These are phyloP conservation scores for Pyricularia sp. DNA, from an alignment of 2,329 filamentous ascomycete genomes.

Conservation along the genomic window DNA sequence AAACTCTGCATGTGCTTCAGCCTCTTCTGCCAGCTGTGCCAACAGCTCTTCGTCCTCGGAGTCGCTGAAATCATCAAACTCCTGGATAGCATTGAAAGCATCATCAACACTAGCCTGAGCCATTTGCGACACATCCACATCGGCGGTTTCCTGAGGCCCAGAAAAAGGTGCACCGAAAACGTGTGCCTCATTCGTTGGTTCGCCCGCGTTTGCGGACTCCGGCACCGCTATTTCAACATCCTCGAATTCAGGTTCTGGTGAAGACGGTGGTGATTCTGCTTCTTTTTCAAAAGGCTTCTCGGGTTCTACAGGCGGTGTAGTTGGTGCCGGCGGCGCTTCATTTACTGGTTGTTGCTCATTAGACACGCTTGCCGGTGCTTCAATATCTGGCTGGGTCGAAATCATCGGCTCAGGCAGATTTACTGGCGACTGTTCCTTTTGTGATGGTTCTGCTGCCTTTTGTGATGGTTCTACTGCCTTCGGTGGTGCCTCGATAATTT, in stretches of 20 bases:
- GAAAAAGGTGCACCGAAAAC: constrained; percentile 6
- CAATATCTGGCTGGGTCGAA: not conserved
- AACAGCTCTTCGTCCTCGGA: constrained; percentile 88
- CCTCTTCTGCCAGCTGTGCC: constrained; percentile 77
- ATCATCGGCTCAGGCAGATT: not conserved
- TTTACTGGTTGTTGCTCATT: not conserved
- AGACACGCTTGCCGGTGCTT: not conserved
- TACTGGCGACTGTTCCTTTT: not conserved
- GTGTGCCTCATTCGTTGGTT: constrained; percentile 3
- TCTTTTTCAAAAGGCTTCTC: not conserved
- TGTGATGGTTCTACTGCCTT: constrained; percentile 11
- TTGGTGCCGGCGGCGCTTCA: not conserved
- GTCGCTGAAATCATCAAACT: constrained; percentile 70
- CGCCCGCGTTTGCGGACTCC: not conserved
- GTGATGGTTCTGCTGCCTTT: constrained; percentile 11
- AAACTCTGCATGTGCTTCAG: constrained; percentile 89
- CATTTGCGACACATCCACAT: constrained; percentile 7
- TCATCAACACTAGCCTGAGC: constrained; percentile 7
- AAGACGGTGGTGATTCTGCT: constrained; percentile 10
- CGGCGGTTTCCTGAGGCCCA: constrained; percentile 9
- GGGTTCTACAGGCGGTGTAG: not conserved
- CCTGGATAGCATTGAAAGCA: constrained; percentile 36
- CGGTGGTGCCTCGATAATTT: constrained; percentile 43
- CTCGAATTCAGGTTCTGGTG: constrained; percentile 24
- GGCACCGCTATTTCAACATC: constrained; percentile 19